Evolutionary conservation across 1,284 basidiomycete species (phyloP), one percentile per base, ranked within the genome.

Genomic region (Xerocomus minutiporus): DNA sequence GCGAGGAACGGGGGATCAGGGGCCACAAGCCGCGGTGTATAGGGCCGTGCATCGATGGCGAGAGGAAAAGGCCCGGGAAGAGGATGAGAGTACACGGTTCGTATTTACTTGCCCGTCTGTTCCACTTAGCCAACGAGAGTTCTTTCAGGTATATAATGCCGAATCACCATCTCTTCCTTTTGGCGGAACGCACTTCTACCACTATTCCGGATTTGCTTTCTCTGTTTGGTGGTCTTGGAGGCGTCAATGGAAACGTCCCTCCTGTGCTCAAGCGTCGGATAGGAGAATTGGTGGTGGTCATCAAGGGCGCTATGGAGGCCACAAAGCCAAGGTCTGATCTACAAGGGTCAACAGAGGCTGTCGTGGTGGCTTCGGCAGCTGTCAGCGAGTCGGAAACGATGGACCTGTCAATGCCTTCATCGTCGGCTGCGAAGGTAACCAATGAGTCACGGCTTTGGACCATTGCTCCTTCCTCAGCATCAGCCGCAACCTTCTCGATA

Each of bases 51-150:
- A 97, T 70, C 75, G 72, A 29, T 98, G 96, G 96, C 78, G 96
- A 57, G 95, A 98, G 65, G 64, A 67, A 3, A 72, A 88, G 1
- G 91, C 93, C 0, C 77, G 93, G 48, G 82, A 86, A 54, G 87
- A 93, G 58, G 96, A 98, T 67, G 96, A 98, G 70, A 90, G 89
- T 64, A 81, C 82, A 5, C 75, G 86, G 84, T 93, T 67, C 55
- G 82, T 73, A 11, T 51, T 40, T 46, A 44, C 61, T 58, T 29
- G 57, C 42, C 12, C 41, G 31, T 54, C 41, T 38, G 12, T 4
- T 6, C 13, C 15, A 23, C 17, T 50, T 48, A n/a, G 42, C 31
- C 1, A 12, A 57, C 31, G n/a, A 13, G n/a, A n/a, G 4, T 44
- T 46, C 25, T 55, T 61, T 15, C 54, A 88, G 86, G 70, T 88